Evolutionary conservation across 139 green algal genomes (phyloP).

Genomic region (Chlamydomonas sphaeroides): DNA sequence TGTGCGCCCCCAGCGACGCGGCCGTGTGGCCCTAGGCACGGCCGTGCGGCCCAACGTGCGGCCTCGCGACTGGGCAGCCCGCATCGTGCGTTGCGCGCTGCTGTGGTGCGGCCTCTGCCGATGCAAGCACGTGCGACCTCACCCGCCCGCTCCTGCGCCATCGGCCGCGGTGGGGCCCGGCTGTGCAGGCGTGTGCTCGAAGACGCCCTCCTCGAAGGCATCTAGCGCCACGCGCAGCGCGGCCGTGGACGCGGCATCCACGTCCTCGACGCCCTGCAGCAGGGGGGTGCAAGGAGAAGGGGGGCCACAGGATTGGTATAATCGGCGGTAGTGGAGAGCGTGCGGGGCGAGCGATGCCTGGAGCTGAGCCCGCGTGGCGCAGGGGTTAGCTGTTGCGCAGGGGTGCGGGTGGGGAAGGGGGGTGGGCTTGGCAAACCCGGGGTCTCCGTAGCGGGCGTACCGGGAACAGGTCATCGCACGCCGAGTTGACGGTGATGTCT

Average conservation of each 20-base stretch:
- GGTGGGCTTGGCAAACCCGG: too few species aligned
- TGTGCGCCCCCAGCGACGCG: too few species aligned
- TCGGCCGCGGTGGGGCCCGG: not conserved
- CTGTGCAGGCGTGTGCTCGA: slow-evolving; percentile 30
- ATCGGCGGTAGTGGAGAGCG: too few species aligned
- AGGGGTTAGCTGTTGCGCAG: too few species aligned
- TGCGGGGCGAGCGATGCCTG: not conserved
- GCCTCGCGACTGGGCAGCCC: not conserved
- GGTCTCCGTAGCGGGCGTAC: too few species aligned
- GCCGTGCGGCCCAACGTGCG: too few species aligned
- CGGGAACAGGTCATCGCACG: slow-evolving; percentile 32
- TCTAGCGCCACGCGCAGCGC: slow-evolving; percentile 30
- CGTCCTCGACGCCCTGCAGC: slow-evolving; percentile 18
- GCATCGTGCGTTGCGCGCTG: too few species aligned
- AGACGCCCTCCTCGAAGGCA: slow-evolving; percentile 25
- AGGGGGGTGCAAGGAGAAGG: not conserved
- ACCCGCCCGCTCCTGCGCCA: not conserved
- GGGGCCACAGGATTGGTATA: not conserved
- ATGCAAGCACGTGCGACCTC: not conserved
- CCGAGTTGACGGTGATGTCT: slow-evolving; percentile 23
- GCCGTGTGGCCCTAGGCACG: too few species aligned
- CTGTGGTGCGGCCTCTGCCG: not conserved
- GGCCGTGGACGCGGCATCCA: slow-evolving; percentile 18
- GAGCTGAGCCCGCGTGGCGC: not conserved
- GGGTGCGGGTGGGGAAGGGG: too few species aligned